Evolutionary conservation across 306 rosid genomes (phyloP).

Genomic region (Medicago truncatula): DNA sequence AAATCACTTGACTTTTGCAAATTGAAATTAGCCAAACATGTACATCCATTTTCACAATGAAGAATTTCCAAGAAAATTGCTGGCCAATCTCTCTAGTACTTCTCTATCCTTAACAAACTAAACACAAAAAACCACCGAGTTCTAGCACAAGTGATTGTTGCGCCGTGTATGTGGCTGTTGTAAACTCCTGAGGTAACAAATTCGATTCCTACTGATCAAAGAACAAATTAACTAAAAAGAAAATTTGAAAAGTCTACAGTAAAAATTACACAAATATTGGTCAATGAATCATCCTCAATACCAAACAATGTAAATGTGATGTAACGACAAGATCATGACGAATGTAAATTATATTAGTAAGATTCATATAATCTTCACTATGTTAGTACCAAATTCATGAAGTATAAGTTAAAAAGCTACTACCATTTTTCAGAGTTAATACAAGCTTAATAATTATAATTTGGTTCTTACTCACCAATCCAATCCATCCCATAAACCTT

Average conservation of each 20-base stretch:
- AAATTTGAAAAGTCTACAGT: not conserved
- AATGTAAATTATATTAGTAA: not conserved
- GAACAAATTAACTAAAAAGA: not conserved
- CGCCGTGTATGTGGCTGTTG: not conserved
- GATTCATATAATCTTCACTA: not conserved
- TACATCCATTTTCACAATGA: not conserved
- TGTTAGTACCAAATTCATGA: constrained; percentile 22
- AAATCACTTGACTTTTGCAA: not conserved
- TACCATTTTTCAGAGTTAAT: constrained; percentile 9
- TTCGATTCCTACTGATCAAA: too few relatives aligned
- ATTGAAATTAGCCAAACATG: not conserved
- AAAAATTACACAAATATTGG: not conserved
- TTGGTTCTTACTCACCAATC: constrained; percentile 70
- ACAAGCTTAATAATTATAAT: constrained; percentile 9
- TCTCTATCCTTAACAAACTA: not conserved
- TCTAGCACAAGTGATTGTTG: not conserved
- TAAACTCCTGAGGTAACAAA: not conserved
- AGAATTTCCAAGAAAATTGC: not conserved
- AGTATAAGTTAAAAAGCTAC: constrained; percentile 12
- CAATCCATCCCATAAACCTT: constrained; percentile 97
- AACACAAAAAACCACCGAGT: not conserved
- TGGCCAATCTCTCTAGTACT: not conserved
- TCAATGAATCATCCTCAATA: not conserved
- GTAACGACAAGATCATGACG: not conserved
- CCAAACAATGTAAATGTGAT: not conserved